Evolutionary conservation across 75 land plant genomes (phyloP).

Genomic region (Pseudotsuga menziesii): DNA sequence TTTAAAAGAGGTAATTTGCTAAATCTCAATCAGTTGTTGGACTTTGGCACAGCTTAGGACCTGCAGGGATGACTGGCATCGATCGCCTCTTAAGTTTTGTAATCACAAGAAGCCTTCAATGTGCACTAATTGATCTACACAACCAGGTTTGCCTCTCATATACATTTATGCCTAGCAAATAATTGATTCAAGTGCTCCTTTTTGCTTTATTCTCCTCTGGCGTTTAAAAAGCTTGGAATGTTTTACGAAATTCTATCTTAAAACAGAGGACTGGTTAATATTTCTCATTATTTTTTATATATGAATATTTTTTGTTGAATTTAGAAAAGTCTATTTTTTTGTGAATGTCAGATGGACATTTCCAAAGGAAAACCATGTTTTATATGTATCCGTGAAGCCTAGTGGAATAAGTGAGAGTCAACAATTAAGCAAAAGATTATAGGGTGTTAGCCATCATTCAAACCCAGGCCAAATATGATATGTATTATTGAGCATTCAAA

Average conservation of each 20-base stretch:
- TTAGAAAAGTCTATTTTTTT: not conserved
- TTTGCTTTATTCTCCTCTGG: not conserved
- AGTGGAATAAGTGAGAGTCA: not conserved
- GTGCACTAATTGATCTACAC: slow-evolving; percentile 10
- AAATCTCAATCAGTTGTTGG: not conserved
- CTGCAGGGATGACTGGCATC: slow-evolving; percentile 30
- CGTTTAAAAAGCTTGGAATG: too few species aligned
- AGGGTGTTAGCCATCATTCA: not conserved
- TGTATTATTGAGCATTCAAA: too few species aligned
- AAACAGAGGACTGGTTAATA: not conserved
- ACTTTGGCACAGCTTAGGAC: slow-evolving; percentile 21
- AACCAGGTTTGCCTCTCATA: slow-evolving; percentile 11
- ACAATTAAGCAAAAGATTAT: not conserved
- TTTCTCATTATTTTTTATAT: not conserved
- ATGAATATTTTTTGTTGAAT: too few species aligned
- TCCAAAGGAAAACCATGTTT: not conserved
- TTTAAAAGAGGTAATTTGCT: not conserved
- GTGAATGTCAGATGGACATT: not conserved
- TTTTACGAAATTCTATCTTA: not conserved
- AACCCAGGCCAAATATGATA: not conserved
- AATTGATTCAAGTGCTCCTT: not conserved
- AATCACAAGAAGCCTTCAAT: slow-evolving; percentile 18
- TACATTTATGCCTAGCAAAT: not conserved
- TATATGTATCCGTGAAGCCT: not conserved
- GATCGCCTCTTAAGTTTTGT: slow-evolving; percentile 24